Percentiles rank a stretch among this genome's conserved stretches.
Evolutionary conservation across 2,329 filamentous ascomycete species (phyloP).

Genomic region (Colletotrichum sojae): DNA sequence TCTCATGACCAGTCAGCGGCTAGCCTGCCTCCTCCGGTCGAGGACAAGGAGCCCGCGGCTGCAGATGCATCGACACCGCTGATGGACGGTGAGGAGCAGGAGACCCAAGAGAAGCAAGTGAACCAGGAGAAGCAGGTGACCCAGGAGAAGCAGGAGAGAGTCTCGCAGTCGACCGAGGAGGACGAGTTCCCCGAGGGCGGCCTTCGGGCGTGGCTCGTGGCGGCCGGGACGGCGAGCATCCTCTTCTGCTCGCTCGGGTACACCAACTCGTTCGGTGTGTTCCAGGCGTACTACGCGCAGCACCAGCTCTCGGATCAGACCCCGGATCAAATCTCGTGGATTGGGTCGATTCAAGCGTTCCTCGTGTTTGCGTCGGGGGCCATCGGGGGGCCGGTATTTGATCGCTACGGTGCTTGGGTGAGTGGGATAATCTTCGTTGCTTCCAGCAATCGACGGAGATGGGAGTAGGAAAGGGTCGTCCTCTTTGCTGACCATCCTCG

Average conservation of each 20-base stretch:
- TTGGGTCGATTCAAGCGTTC: conserved; percentile 45
- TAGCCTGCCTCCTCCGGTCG: neutral
- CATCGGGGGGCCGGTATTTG: conserved; percentile 42
- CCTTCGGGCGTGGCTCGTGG: conserved; percentile 57
- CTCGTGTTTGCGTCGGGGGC: conserved; percentile 44
- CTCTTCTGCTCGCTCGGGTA: conserved; percentile 50
- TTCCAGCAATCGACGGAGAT: too few species aligned
- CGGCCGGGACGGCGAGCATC: conserved; percentile 50
- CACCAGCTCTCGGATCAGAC: conserved; percentile 44
- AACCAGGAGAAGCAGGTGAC: neutral
- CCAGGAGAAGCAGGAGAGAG: conserved; percentile 23
- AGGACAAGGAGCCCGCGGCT: neutral
- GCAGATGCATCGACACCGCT: neutral
- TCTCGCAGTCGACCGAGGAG: conserved; percentile 7
- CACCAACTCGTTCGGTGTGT: conserved; percentile 47
- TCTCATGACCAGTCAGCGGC: conserved; percentile 1
- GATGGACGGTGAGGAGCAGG: neutral
- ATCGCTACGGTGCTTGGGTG: conserved; percentile 43
- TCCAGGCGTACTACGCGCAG: conserved; percentile 47
- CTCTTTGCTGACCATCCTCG: neutral
- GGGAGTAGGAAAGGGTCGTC: too few species aligned
- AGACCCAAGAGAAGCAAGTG: neutral
- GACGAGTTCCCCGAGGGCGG: conserved; percentile 50
- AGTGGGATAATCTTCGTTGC: neutral
- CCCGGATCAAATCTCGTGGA: conserved; percentile 47